Evolutionary conservation across 2,329 filamentous ascomycete genomes (phyloP), one percentile per base, ranked within the genome.

Genomic region (Fusarium mangiferae): DNA sequence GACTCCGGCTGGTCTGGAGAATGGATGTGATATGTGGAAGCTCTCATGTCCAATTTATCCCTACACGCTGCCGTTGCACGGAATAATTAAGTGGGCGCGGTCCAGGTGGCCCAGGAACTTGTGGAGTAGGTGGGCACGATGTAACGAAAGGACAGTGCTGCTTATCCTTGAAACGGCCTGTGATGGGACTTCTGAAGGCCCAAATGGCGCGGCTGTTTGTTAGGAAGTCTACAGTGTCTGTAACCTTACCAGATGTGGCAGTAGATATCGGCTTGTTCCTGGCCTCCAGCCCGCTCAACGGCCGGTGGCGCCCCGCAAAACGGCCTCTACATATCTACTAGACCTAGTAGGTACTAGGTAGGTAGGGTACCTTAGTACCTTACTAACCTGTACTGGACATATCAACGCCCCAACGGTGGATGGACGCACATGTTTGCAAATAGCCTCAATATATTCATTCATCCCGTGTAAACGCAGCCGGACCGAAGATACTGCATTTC

Each of bases 131-230:
- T 70, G 30, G 65, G 63, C 54, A 56, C 72, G 71, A 78, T 78
- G 75, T 74, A 73, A 78, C 76, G 52, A 22, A 62, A 42, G 51
- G 36, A 75, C 76, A 70, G 76, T 78, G 65, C 28, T 51, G 22
- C 22, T 42, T 33, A 7, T 5, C 30, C 28, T 28, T 22, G 8
- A 42, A 33, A 54, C 46, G 46, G 26, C 20, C 48, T 49, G 26
- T 20, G 41, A 45, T 11, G 36, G 52, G 20, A 39, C n/a, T 46
- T 42, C 28, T 44, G 33, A 28, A 26, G 17, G 39, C 35, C 55
- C 64, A 68, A 49, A 63, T 65, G 60, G 44, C 35, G 62, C 39
- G 60, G 39, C 45, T 59, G 33, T 62, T 33, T 52, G 20, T 55
- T 28, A 38, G 26, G 22, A n/a, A 52, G 48, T 28, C 57, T 55